A percentile compares a stretch with the other conserved stretches of the same genome.
Evolutionary conservation across 805 yeast genomes (phyloP).

Genomic region (Candida railenensis): DNA sequence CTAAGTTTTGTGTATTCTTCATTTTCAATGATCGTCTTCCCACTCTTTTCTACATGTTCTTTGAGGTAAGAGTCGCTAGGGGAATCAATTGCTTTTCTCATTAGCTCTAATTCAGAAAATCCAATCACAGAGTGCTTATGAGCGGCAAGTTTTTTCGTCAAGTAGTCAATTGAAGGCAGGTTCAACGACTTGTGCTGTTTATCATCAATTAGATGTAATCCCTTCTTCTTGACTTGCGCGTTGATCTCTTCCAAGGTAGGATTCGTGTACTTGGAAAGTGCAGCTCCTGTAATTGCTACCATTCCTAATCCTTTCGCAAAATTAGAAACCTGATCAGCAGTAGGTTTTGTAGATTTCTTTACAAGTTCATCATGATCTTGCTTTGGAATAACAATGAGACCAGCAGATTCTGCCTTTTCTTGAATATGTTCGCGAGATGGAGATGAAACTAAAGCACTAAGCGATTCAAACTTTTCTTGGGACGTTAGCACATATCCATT

Average conservation of each 20-base stretch:
- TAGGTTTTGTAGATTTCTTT: conserved; percentile 11
- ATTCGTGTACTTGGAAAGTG: conserved; percentile 3
- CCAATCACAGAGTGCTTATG: conserved; percentile 9
- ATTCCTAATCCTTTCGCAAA: conserved; percentile 8
- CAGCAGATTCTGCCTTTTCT: conserved; percentile 11
- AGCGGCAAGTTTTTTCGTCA: conserved; percentile 10
- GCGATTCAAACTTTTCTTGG: conserved; percentile 12
- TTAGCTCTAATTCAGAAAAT: conserved; percentile 8
- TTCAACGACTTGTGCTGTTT: conserved; percentile 7
- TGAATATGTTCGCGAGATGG: conserved; percentile 15
- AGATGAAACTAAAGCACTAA: conserved; percentile 10
- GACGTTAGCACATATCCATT: conserved; percentile 16
- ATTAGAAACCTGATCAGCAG: conserved; percentile 7
- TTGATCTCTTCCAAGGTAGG: conserved; percentile 10
- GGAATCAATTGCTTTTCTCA: conserved; percentile 9
- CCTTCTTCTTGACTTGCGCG: conserved; percentile 6
- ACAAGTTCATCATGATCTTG: conserved; percentile 18
- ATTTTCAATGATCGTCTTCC: conserved; percentile 8
- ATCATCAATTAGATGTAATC: conserved; percentile 7
- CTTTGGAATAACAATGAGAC: conserved; percentile 11
- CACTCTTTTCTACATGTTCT: conserved; percentile 20
- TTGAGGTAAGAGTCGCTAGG: conserved; percentile 22
- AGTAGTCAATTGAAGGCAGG: conserved; percentile 18
- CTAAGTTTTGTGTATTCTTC: conserved; percentile 4
- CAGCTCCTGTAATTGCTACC: conserved; percentile 4